These are phyloP conservation scores for Ustanciosporium gigantosporum DNA, from an alignment of 1,284 basidiomycete genomes.

Conservation along the genomic window DNA sequence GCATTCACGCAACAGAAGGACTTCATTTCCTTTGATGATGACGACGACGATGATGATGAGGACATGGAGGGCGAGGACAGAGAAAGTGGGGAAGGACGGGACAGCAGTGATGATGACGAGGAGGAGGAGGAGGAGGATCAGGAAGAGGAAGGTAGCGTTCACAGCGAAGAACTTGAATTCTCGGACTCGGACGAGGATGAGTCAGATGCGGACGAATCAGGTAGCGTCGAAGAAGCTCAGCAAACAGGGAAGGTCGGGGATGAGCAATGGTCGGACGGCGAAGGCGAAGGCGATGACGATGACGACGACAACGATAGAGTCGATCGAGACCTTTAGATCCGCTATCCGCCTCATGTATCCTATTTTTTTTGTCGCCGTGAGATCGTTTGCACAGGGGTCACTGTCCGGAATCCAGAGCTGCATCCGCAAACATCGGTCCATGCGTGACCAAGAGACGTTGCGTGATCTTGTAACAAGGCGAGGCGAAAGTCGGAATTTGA, in stretches of 20 bases:
- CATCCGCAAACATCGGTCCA: too few species aligned
- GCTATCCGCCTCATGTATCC: too few species aligned
- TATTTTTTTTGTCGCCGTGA: too few species aligned
- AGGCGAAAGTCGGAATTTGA: too few species aligned
- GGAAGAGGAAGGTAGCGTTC: conserved; percentile 16
- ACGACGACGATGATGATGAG: conserved; percentile 24
- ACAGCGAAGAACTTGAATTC: conserved; percentile 31
- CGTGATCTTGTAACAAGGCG: too few species aligned
- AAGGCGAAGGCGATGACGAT: background rate
- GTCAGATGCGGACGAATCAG: too few species aligned
- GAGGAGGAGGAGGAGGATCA: conserved; percentile 2
- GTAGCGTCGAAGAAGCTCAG: conserved; percentile 1
- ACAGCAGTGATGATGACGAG: conserved; percentile 7
- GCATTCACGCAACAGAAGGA: conserved; percentile 49
- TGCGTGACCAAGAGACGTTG: too few species aligned
- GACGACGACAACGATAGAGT: conserved; percentile 27
- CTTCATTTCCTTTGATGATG: conserved; percentile 52
- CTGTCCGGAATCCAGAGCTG: too few species aligned
- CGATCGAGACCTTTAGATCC: conserved; percentile 24
- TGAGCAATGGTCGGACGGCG: too few species aligned
- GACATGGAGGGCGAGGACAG: conserved; percentile 5
- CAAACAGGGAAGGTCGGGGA: too few species aligned
- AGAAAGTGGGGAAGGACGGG: conserved; percentile 6
- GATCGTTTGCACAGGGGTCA: too few species aligned
- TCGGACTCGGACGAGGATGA: background rate